Percentiles rank a stretch among this genome's conserved stretches.
phyloP scores from a whole-genome alignment of 2,329 filamentous ascomycete genomes.

The Zalaria obscura region DNA sequence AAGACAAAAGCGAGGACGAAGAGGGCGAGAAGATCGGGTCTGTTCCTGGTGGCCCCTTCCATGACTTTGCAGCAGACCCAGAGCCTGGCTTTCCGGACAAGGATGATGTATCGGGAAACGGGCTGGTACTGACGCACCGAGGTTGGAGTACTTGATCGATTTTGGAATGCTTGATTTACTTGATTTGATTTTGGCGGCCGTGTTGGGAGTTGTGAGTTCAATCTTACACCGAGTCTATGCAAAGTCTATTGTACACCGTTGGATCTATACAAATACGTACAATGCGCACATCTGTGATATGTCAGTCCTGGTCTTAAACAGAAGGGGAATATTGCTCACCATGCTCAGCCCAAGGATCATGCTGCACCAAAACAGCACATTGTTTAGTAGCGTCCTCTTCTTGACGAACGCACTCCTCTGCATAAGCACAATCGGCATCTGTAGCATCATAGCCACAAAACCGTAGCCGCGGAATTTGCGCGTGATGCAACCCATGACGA shows the following conservation, averaged over 20 bases:
- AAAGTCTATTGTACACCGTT: not conserved
- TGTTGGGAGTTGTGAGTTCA: too few relatives aligned
- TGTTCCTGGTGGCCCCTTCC: too few relatives aligned
- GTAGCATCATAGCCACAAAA: slow-evolving; percentile 88
- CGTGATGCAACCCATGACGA: slow-evolving; percentile 96
- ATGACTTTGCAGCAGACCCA: too few relatives aligned
- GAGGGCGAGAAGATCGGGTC: too few relatives aligned
- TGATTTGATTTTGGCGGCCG: too few relatives aligned
- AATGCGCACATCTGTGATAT: slow-evolving; percentile 41
- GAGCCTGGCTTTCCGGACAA: too few relatives aligned
- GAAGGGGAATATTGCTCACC: slow-evolving; percentile 11
- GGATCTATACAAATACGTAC: slow-evolving; percentile 39
- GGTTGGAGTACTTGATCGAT: too few relatives aligned
- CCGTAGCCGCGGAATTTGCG: slow-evolving; percentile 93
- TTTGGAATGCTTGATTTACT: too few relatives aligned
- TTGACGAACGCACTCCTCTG: slow-evolving; percentile 69
- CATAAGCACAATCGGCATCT: slow-evolving; percentile 86
- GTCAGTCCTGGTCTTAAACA: slow-evolving; percentile 7
- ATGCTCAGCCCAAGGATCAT: slow-evolving; percentile 23
- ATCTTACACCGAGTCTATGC: too few relatives aligned
- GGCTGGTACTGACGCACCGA: too few relatives aligned
- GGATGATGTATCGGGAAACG: too few relatives aligned
- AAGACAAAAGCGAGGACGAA: too few relatives aligned
- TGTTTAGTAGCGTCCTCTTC: slow-evolving; percentile 61
- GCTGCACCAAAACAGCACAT: slow-evolving; percentile 17